phyloP scores from a whole-genome alignment of 768 basidiomycete species.

The Boletellus ananas region DNA sequence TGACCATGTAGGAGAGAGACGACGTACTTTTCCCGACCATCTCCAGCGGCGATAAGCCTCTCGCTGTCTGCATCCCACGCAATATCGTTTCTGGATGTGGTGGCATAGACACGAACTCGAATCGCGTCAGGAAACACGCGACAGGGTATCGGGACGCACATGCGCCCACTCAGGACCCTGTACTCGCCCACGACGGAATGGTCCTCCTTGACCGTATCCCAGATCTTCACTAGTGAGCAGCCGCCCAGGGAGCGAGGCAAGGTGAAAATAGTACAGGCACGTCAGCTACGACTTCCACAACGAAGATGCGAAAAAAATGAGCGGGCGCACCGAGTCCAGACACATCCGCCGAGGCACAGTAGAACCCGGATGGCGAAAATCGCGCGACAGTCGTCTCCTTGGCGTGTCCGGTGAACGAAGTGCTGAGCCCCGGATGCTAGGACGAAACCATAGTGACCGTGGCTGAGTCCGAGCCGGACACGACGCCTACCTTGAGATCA shows the following conservation, averaged over 20 bases:
- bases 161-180: conserved; percentile 64
- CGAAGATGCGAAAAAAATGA: not conserved
- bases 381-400: conserved; percentile 86
- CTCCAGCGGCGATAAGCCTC: conserved; percentile 91
- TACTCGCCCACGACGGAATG: conserved; percentile 80
- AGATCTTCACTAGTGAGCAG: conserved; percentile 66
- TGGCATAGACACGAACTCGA: not conserved
- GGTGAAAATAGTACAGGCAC: not conserved
- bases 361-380: conserved; percentile 90
- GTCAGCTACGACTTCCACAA: not conserved
- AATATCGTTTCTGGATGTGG: conserved; percentile 72
- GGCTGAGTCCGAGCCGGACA: not conserved
- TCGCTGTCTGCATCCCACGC: conserved; percentile 97
- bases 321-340: conserved; percentile 65
- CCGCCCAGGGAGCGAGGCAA: not conserved
- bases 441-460: not conserved
- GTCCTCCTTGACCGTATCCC: conserved; percentile 88
- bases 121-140: not conserved
- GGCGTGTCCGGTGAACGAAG: conserved; percentile 74
- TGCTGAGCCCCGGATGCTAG: conserved; percentile 63
- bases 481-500: conserved; percentile 66
- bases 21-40: conserved; percentile 79
- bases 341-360: conserved; percentile 88
- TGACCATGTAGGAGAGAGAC: not conserved
- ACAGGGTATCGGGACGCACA: conserved; percentile 42